Percentiles rank a stretch among this genome's conserved stretches.
These are phyloP conservation scores for Heritiera littoralis DNA, from an alignment of 345 rosid genomes.

Conservation along the genomic window DNA sequence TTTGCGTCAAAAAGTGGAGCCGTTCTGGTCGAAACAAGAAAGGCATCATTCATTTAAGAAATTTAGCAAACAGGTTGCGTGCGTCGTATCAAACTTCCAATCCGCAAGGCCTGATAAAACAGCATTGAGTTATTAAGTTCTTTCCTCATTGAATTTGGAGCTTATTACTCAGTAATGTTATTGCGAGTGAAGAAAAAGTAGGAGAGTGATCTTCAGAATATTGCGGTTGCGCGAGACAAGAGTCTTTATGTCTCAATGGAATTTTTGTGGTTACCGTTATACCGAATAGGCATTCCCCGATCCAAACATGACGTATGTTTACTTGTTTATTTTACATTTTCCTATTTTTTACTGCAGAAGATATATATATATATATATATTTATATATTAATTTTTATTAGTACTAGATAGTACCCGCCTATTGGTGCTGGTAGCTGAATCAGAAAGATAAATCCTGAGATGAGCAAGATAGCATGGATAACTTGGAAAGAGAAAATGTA, in stretches of 20 bases:
- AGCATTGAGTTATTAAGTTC: background rate
- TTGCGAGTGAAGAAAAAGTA: background rate
- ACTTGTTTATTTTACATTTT: too few relatives aligned
- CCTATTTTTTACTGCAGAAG: too few relatives aligned
- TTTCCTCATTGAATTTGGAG: background rate
- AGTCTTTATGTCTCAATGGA: background rate
- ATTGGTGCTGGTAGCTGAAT: too few relatives aligned
- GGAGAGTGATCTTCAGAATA: background rate
- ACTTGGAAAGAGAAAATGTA: too few relatives aligned
- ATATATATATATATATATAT: too few relatives aligned
- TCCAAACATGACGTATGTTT: too few relatives aligned
- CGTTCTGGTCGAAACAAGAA: constrained; percentile 31
- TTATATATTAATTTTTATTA: too few relatives aligned
- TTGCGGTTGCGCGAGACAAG: background rate
- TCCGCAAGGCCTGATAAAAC: background rate
- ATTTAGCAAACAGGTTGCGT: constrained; percentile 49
- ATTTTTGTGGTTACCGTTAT: background rate
- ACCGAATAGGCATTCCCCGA: too few relatives aligned
- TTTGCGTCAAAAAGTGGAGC: constrained; percentile 21
- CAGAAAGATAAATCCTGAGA: too few relatives aligned
- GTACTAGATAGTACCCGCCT: too few relatives aligned
- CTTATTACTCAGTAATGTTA: background rate
- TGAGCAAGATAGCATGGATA: too few relatives aligned
- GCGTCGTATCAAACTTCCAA: constrained; percentile 8
- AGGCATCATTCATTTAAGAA: constrained; percentile 39